Conservation (phyloP, 2,329 filamentous ascomycete species). For the Ascochyta clinopodiicola region DNA sequence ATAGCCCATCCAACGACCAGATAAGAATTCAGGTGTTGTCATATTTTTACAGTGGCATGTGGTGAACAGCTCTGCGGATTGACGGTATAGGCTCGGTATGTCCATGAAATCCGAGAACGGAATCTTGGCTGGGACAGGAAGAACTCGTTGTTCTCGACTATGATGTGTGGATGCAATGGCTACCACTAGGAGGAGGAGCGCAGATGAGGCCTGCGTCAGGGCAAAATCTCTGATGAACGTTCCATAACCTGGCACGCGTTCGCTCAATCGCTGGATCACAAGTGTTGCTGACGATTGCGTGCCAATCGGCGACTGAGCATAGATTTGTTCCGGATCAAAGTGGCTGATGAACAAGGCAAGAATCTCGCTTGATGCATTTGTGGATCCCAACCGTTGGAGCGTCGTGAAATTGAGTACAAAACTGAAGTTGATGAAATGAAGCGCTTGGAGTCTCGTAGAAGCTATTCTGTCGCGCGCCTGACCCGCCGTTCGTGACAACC, state of each 20-base stretch:
- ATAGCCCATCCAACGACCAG: conserved; percentile 27
- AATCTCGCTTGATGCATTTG: background rate
- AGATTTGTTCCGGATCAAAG: background rate
- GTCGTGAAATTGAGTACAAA: conserved; percentile 25
- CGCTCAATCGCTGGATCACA: conserved; percentile 5
- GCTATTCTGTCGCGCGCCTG: conserved; percentile 3
- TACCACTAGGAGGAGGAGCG: conserved; percentile 12
- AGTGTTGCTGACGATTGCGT: background rate
- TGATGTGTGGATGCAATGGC: conserved; percentile 5
- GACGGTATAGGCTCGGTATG: conserved; percentile 19
- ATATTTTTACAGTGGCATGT: conserved; percentile 27
- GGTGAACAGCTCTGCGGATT: conserved; percentile 12
- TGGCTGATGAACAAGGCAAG: conserved; percentile 1
- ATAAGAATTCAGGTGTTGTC: conserved; percentile 22
- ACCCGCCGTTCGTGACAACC: background rate
- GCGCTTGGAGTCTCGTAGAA: conserved; percentile 4
- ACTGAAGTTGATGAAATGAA: conserved; percentile 21
- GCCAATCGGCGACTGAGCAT: background rate
- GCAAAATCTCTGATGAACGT: conserved; percentile 2
- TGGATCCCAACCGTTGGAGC: conserved; percentile 16
- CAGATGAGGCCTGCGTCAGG: conserved; percentile 17
- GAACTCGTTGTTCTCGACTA: background rate
- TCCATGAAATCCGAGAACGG: conserved; percentile 22
- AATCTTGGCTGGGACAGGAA: conserved; percentile 23
- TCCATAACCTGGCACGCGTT: conserved; percentile 15